phyloP scores from a whole-genome alignment of 139 green algal species.

The Chlorella sp. region DNA sequence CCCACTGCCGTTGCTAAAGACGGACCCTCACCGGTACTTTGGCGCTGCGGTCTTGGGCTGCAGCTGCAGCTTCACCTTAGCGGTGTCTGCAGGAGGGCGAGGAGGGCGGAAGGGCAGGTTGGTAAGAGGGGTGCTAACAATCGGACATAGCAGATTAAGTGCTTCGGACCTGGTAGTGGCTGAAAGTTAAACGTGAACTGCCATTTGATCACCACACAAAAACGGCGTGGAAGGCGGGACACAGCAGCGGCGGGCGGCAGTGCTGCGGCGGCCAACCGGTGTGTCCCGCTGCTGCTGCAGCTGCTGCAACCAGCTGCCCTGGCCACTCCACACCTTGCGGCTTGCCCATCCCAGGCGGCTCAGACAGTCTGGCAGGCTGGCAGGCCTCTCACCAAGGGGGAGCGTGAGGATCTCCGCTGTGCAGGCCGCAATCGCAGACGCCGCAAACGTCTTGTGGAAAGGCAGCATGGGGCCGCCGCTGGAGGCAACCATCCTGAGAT shows the following conservation, averaged over 20 bases:
- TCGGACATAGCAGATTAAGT: too few relatives aligned
- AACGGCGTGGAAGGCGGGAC: too few relatives aligned
- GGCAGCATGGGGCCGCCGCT: conserved; percentile 21
- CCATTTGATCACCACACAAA: too few relatives aligned
- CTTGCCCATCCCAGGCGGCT: neutral
- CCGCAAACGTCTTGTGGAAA: conserved; percentile 62
- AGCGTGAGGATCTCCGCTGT: conserved; percentile 73
- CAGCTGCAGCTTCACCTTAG: conserved; percentile 96
- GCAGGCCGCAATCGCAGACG: conserved; percentile 80
- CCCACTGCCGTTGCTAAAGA: too few relatives aligned
- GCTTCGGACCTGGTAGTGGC: too few relatives aligned
- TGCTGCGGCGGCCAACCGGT: too few relatives aligned
- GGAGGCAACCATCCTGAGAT: neutral
- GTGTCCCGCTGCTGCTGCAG: too few relatives aligned
- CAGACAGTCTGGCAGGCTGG: too few relatives aligned
- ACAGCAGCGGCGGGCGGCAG: too few relatives aligned
- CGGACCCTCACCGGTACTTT: conserved; percentile 69
- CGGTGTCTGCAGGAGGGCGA: conserved; percentile 90
- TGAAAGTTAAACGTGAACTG: too few relatives aligned
- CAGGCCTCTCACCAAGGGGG: neutral
- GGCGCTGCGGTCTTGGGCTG: conserved; percentile 65
- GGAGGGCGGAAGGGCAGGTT: neutral
- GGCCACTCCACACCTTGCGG: neutral
- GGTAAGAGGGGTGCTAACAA: too few relatives aligned
- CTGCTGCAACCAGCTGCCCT: too few relatives aligned